Base-by-base conservation (phyloP, 768 basidiomycete species). In the Lentinula sp. region DNA sequence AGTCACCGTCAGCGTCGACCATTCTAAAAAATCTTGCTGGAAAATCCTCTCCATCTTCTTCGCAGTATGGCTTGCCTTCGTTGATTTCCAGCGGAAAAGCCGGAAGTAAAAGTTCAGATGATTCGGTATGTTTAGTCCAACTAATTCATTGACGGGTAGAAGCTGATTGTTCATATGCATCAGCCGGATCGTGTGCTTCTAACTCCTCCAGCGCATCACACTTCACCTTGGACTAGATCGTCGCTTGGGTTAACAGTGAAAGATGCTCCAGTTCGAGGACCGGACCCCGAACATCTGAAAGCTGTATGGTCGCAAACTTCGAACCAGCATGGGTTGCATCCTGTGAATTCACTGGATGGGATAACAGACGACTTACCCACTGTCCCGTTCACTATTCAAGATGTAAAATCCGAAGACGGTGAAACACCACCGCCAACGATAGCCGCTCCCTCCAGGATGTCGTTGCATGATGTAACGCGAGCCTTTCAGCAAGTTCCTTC, bases 401-500 rank as follows among this genome's bases (percentile, higher is more conserved):
- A 94, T 60, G 87, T 92, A 56, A 93, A 93, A 70, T 89, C 90
- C 10, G 91, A 93, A 69, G 90, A 89, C 65, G 91, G 89, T 18
- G 87, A 85, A 70, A 90, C 89, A 2, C 88, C 90, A 2, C 89
- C 89, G 13, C 85, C 88, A 23, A 72, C 76, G 7, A 76, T 80
- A 28, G 76, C 81, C 31, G 77, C 82, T 23, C 81, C 89, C 28
- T 86, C 87, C 16, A 84, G 89, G 43, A 89, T 92, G 84, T 91
- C 90, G 3, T 73, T 88, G 42, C 85, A 87, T 60, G 92, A 94
- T 59, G 90, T 93, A 37, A 91, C 88, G 11, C 84, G 89, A 61
- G 90, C 91, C 21, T 94, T 94, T 75, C 92, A 94, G 68, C 87
- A 87, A 72, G 92, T 93, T 31, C 91, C 91, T 3, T 74, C 83